Conservation (phyloP, 2,329 filamentous ascomycete genomes). For the Venturia nashicola region DNA sequence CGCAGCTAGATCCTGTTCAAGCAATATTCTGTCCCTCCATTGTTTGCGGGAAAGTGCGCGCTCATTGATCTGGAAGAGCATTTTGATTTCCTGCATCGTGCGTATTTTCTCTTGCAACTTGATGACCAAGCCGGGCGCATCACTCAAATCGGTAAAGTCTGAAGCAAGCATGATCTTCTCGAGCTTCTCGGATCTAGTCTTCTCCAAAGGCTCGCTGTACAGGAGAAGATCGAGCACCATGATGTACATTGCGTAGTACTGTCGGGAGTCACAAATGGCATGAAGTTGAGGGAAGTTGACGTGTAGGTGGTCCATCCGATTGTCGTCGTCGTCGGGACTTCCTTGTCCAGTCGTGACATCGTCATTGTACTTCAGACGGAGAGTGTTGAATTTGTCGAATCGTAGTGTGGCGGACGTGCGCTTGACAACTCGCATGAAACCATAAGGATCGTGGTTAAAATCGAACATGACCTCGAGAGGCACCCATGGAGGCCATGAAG, state of each 20-base stretch:
- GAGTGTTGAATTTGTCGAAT: constrained; percentile 96
- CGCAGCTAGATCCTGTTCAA: constrained; percentile 77
- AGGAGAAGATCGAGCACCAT: constrained; percentile 92
- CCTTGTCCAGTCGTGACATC: constrained; percentile 60
- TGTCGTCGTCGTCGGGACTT: constrained; percentile 48
- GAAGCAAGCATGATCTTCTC: constrained; percentile 99
- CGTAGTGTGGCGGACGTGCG: constrained; percentile 89
- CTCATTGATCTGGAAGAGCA: constrained; percentile 86
- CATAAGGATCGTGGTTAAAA: constrained; percentile 84
- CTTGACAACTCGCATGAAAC: constrained; percentile 95
- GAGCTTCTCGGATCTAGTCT: constrained; percentile 86
- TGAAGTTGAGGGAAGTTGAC: constrained; percentile 91
- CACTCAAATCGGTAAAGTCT: constrained; percentile 92
- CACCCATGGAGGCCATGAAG: constrained; percentile 95
- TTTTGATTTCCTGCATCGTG: constrained; percentile 91
- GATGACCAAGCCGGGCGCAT: constrained; percentile 85
- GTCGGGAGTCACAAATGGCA: constrained; percentile 90
- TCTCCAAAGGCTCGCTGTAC: constrained; percentile 92
- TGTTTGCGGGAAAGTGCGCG: constrained; percentile 76
- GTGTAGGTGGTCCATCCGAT: constrained; percentile 89
- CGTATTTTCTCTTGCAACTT: constrained; percentile 84
- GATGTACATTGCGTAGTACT: constrained; percentile 97
- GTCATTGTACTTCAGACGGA: constrained; percentile 94
- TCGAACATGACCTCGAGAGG: constrained; percentile 98
- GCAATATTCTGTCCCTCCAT: constrained; percentile 79